Conservation (phyloP, 2,329 filamentous ascomycete genomes). For the Leptosphaerulina australis region DNA sequence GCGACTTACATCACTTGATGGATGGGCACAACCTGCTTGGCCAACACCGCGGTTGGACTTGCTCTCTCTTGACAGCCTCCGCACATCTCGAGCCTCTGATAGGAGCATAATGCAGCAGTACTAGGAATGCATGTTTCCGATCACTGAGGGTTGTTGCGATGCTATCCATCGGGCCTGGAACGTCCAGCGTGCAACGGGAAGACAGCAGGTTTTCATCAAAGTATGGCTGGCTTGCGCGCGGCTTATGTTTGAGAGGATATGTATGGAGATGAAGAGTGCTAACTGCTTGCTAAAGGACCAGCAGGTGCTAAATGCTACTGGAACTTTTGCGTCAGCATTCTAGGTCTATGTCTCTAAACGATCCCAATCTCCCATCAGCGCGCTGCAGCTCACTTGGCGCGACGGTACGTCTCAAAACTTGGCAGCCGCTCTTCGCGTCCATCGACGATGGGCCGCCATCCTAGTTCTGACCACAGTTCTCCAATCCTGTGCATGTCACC, state of each 20-base stretch:
- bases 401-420: conserved; percentile 25
- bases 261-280: neutral
- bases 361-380: conserved; percentile 1
- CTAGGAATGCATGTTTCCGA: conserved; percentile 22
- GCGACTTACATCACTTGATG: conserved; percentile 11
- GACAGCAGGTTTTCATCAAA: conserved; percentile 13
- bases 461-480: conserved; percentile 40
- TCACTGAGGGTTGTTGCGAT: conserved; percentile 26
- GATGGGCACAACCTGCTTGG: conserved; percentile 31
- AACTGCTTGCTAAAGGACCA: neutral
- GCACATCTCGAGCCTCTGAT: conserved; percentile 21
- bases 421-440: conserved; percentile 26
- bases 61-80: conserved; percentile 16
- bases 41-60: conserved; percentile 25
- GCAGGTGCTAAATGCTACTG: neutral
- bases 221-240: conserved; percentile 7
- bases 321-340: conserved; percentile 2
- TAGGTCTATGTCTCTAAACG: neutral
- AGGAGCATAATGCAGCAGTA: conserved; percentile 24
- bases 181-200: conserved; percentile 9
- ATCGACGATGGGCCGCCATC: conserved; percentile 43
- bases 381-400: conserved; percentile 23
- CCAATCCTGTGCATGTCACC: conserved; percentile 35
- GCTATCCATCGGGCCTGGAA: conserved; percentile 40
- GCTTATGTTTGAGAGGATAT: neutral